These are phyloP conservation scores for Aspergillus sergii DNA, from an alignment of 2,329 filamentous ascomycete species.

Conservation along the genomic window DNA sequence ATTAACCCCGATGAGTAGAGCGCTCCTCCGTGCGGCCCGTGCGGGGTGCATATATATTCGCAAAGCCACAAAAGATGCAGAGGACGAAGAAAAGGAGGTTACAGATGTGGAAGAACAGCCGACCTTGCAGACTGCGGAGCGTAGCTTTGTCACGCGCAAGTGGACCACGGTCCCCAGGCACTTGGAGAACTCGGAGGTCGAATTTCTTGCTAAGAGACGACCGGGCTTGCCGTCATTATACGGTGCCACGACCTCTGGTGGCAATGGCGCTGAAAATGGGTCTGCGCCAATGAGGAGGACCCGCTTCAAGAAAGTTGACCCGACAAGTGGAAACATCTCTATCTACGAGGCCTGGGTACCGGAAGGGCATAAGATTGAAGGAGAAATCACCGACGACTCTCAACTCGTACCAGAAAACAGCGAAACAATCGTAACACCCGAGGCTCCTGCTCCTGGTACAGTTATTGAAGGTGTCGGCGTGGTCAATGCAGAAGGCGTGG, in stretches of 20 bases:
- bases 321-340: slow-evolving; percentile 74
- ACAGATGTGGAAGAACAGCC: slow-evolving; percentile 39
- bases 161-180: slow-evolving; percentile 61
- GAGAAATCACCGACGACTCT: slow-evolving; percentile 70
- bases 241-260: slow-evolving; percentile 29
- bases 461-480: slow-evolving; percentile 61
- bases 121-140: slow-evolving; percentile 36
- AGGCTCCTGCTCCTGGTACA: slow-evolving; percentile 58
- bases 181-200: slow-evolving; percentile 60
- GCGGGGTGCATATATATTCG: slow-evolving; percentile 77
- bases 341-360: slow-evolving; percentile 81
- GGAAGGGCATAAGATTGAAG: slow-evolving; percentile 77
- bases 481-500: slow-evolving; percentile 63
- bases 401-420: slow-evolving; percentile 49
- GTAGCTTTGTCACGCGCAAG: slow-evolving; percentile 59
- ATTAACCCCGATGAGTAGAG: slow-evolving; percentile 76
- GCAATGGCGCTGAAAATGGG: slow-evolving; percentile 31
- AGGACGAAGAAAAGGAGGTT: slow-evolving; percentile 40
- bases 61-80: slow-evolving; percentile 50
- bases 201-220: slow-evolving; percentile 64
- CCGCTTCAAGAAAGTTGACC: slow-evolving; percentile 76
- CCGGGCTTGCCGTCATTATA: slow-evolving; percentile 61
- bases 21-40: slow-evolving; percentile 77
- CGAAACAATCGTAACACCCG: slow-evolving; percentile 35
- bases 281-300: slow-evolving; percentile 70